A percentile compares a stretch with the other conserved stretches of the same genome.
phyloP scores from a whole-genome alignment of 2,329 filamentous ascomycete genomes.

The Tolypocladium nubicola region DNA sequence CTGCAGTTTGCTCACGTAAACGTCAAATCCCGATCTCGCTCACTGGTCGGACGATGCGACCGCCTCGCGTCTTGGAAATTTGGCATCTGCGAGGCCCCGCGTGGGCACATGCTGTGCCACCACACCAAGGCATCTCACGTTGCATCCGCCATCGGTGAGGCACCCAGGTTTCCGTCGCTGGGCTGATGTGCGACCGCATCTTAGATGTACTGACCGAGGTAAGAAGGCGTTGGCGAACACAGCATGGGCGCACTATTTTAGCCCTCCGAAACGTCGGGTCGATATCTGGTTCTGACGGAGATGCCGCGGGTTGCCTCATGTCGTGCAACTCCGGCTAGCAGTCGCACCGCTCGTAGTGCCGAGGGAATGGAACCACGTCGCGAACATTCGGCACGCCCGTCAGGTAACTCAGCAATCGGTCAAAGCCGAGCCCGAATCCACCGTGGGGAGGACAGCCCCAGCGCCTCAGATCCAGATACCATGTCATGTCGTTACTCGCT shows the following conservation, averaged over 20 bases:
- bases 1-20: background rate
- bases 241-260: background rate
- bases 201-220: background rate
- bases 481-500: constrained; percentile 42
- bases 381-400: constrained; percentile 72
- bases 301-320: background rate
- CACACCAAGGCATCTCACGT: background rate
- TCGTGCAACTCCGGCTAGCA: constrained; percentile 26
- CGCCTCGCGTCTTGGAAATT: background rate
- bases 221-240: constrained; percentile 2
- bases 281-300: background rate
- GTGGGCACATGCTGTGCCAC: background rate
- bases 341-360: constrained; percentile 56
- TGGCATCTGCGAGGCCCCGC: background rate
- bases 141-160: background rate
- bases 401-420: constrained; percentile 75
- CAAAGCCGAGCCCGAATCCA: constrained; percentile 84
- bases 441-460: constrained; percentile 91
- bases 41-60: background rate
- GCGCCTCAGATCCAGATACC: constrained; percentile 80
- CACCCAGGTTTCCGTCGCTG: background rate
- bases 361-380: constrained; percentile 78
- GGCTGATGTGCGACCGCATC: background rate
- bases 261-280: constrained; percentile 1
- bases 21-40: background rate